A percentile compares a stretch with the other conserved stretches of the same genome.
Evolutionary conservation across 768 basidiomycete species (phyloP).

Genomic region (Infundibulicybe gibba): DNA sequence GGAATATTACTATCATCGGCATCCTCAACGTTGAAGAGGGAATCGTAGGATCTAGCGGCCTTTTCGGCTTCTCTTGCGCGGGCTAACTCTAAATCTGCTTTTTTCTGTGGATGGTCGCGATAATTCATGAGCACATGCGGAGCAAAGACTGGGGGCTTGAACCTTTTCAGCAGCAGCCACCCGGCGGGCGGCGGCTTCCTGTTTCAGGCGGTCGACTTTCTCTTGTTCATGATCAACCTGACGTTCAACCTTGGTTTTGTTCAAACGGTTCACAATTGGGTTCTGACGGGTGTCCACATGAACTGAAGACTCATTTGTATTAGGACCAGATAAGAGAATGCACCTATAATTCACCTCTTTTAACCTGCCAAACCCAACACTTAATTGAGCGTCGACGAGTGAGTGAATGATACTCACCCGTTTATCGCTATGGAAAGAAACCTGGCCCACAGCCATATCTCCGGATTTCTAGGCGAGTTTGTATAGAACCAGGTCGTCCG

Average conservation of each 20-base stretch:
- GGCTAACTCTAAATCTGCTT: slow-evolving; percentile 73
- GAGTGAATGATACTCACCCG: slow-evolving; percentile 39
- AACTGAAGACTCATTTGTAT: slow-evolving; percentile 37
- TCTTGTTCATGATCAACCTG: slow-evolving; percentile 92
- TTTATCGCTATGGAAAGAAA: slow-evolving; percentile 92
- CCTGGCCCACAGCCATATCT: slow-evolving; percentile 96
- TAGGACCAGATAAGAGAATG: not conserved
- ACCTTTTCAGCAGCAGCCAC: slow-evolving; percentile 69
- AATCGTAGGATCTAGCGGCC: slow-evolving; percentile 82
- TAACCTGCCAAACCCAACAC: slow-evolving; percentile 48
- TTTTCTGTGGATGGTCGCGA: slow-evolving; percentile 48
- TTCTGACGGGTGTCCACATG: slow-evolving; percentile 83
- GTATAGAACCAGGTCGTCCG: not conserved
- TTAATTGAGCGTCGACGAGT: not conserved
- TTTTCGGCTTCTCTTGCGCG: slow-evolving; percentile 82
- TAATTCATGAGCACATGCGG: not conserved
- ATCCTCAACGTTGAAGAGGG: slow-evolving; percentile 64
- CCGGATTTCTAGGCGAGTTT: slow-evolving; percentile 78
- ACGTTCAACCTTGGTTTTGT: slow-evolving; percentile 86
- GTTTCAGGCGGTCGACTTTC: slow-evolving; percentile 74
- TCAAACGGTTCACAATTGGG: slow-evolving; percentile 84
- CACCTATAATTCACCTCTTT: slow-evolving; percentile 50
- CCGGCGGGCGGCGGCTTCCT: slow-evolving; percentile 63
- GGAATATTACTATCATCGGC: slow-evolving; percentile 40
- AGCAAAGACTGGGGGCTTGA: not conserved